Conservation (phyloP, 202 grass and related monocot genomes). For the Dendrocalamus latiflorus region DNA sequence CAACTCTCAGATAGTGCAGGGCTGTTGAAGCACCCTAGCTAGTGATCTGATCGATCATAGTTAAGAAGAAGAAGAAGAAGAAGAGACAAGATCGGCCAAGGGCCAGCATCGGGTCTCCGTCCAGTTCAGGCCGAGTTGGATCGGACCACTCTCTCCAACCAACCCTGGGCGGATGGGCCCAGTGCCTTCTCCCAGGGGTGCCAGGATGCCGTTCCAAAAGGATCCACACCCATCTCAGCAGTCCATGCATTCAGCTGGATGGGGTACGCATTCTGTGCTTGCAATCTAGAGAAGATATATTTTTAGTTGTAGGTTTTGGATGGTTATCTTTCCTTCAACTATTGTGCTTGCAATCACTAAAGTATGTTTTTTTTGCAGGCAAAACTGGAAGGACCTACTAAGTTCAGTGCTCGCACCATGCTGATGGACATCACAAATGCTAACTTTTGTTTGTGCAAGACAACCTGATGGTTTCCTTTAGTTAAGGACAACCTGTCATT, state of each 20-base stretch:
- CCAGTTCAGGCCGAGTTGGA: conserved; percentile 59
- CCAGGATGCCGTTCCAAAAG: conserved; percentile 51
- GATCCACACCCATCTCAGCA: conserved; percentile 55
- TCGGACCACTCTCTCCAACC: conserved; percentile 46
- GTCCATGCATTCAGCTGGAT: conserved; percentile 40
- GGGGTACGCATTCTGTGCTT: conserved; percentile 38
- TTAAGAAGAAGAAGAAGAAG: no score
- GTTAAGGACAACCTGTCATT: no score
- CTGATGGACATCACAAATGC: no score
- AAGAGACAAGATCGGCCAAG: conserved; percentile 78
- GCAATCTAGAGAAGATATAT: no score
- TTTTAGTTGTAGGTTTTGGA: no score
- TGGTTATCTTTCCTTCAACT: no score
- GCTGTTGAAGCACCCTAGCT: conserved; percentile 55
- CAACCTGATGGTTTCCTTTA: no score
- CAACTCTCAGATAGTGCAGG: conserved; percentile 28
- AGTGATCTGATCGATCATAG: conserved; percentile 82
- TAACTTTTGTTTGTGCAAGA: no score
- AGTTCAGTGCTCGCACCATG: no score
- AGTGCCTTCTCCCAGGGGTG: conserved; percentile 40
- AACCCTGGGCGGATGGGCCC: conserved; percentile 51
- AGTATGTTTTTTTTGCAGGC: no score
- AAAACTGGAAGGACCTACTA: no score
- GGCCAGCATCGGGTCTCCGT: conserved; percentile 46
- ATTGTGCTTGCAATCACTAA: no score